Percentiles rank a stretch among this genome's conserved stretches.
These are phyloP conservation scores for Jamesozyma lodderae DNA, from an alignment of 805 yeast genomes.

Conservation along the genomic window DNA sequence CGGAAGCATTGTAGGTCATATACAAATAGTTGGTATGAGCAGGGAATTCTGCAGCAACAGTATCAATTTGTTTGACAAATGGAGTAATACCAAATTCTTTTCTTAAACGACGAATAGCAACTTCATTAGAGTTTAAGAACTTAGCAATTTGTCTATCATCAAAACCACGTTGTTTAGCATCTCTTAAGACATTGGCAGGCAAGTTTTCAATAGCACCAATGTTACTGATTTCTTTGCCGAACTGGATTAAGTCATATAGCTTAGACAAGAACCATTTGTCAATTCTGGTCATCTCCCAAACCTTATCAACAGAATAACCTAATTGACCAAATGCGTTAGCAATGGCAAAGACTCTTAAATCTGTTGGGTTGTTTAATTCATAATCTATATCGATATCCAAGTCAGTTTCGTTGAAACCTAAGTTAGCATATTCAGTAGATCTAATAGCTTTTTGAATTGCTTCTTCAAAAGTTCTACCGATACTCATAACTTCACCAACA, in stretches of 20 bases:
- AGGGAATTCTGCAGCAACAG: slow-evolving; percentile 98
- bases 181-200: slow-evolving; percentile 54
- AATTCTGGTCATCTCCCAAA: slow-evolving; percentile 83
- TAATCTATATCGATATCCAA: slow-evolving; percentile 87
- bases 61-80: slow-evolving; percentile 92
- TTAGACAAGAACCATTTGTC: slow-evolving; percentile 96
- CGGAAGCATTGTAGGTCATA: slow-evolving; percentile 87
- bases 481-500: slow-evolving; percentile 97
- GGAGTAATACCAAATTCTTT: slow-evolving; percentile 81
- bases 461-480: slow-evolving; percentile 96
- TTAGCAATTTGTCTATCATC: slow-evolving; percentile 95
- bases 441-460: slow-evolving; percentile 96
- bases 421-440: slow-evolving; percentile 82
- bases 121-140: slow-evolving; percentile 81
- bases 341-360: slow-evolving; percentile 89
- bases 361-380: slow-evolving; percentile 95
- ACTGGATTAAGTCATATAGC: slow-evolving; percentile 62
- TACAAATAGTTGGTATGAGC: slow-evolving; percentile 91
- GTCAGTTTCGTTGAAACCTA: slow-evolving; percentile 84
- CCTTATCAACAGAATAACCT: slow-evolving; percentile 86
- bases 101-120: slow-evolving; percentile 83
- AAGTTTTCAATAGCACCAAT: slow-evolving; percentile 47
- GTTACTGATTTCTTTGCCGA: slow-evolving; percentile 52
- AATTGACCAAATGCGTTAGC: slow-evolving; percentile 79
- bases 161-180: slow-evolving; percentile 94